These are phyloP conservation scores for Coprinopsis marcescibilis DNA, from an alignment of 768 basidiomycete species.

Conservation along the genomic window DNA sequence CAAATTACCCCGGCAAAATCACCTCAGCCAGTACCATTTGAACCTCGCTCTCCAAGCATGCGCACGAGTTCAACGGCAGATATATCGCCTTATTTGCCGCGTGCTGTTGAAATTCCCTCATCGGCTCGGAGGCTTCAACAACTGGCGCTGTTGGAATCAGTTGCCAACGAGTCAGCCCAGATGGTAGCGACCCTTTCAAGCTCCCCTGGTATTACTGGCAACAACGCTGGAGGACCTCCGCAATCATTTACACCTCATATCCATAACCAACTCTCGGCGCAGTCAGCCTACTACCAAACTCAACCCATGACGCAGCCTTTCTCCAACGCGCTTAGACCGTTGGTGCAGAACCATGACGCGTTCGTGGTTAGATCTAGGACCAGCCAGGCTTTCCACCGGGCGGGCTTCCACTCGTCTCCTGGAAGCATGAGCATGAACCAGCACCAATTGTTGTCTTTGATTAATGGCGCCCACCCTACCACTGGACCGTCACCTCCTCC, in stretches of 20 bases:
- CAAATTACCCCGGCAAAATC: constrained; percentile 13
- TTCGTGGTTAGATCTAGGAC: constrained; percentile 45
- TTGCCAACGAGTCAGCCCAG: constrained; percentile 68
- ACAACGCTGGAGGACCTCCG: constrained; percentile 9
- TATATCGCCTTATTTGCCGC: constrained; percentile 64
- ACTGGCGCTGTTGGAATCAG: constrained; percentile 63
- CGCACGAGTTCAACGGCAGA: constrained; percentile 51
- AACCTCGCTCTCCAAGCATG: constrained; percentile 23
- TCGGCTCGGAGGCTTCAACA: constrained; percentile 64
- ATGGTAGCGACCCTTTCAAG: constrained; percentile 38
- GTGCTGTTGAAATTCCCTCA: constrained; percentile 45
- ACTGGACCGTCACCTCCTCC: constrained; percentile 14
- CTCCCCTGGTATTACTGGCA: not conserved
- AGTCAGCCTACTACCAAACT: constrained; percentile 13
- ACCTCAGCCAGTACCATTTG: no score
- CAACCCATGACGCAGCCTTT: constrained; percentile 18
- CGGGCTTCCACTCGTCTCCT: constrained; percentile 23
- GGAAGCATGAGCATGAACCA: constrained; percentile 48
- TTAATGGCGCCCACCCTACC: constrained; percentile 29
- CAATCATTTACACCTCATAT: not conserved
- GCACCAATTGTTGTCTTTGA: constrained; percentile 39
- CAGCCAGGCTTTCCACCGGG: constrained; percentile 38
- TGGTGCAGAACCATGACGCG: constrained; percentile 20
- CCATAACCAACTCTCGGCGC: constrained; percentile 10
- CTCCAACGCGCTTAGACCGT: constrained; percentile 5